phyloP scores from a whole-genome alignment of 1,284 basidiomycete genomes.

The Pisolithus thermaeus region DNA sequence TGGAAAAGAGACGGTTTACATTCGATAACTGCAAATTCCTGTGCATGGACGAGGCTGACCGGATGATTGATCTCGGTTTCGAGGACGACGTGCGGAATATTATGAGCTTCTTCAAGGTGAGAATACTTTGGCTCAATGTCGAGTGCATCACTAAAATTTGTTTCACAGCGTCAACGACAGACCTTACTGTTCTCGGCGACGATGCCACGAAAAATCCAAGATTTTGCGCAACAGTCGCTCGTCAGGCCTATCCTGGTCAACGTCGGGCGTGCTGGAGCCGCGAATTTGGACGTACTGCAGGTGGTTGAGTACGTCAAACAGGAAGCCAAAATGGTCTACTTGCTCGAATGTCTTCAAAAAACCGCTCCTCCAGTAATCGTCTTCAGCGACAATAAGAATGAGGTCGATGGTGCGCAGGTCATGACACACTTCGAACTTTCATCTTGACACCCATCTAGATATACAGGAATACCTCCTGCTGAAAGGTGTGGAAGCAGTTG shows the following conservation, averaged over 20 bases:
- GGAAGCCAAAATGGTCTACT: conserved; percentile 99
- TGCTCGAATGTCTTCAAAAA: conserved; percentile 96
- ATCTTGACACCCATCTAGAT: conserved; percentile 46
- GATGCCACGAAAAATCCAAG: conserved; percentile 98
- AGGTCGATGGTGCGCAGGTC: conserved; percentile 78
- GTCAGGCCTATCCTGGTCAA: conserved; percentile 94
- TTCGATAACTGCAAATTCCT: conserved; percentile 92
- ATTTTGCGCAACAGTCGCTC: conserved; percentile 94
- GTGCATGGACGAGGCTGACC: conserved; percentile 98
- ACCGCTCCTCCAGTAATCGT: conserved; percentile 98
- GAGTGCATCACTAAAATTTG: conserved; percentile 12
- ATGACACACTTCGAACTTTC: background rate
- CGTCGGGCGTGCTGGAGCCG: conserved; percentile 96
- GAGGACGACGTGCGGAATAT: conserved; percentile 98
- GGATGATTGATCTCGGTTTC: conserved; percentile 99
- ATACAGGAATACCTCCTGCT: conserved; percentile 96
- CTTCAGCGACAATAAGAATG: conserved; percentile 99
- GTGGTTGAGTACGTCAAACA: conserved; percentile 99
- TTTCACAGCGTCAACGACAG: conserved; percentile 81
- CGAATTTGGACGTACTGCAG: conserved; percentile 94
- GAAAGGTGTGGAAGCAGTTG: conserved; percentile 97
- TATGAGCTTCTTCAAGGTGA: conserved; percentile 95
- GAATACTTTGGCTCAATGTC: conserved; percentile 11
- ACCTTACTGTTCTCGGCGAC: conserved; percentile 97
- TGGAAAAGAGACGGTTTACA: conserved; percentile 90